A percentile compares a stretch with the other conserved stretches of the same genome.
Evolutionary conservation across 805 yeast genomes (phyloP).

Genomic region (Candida maltosa): DNA sequence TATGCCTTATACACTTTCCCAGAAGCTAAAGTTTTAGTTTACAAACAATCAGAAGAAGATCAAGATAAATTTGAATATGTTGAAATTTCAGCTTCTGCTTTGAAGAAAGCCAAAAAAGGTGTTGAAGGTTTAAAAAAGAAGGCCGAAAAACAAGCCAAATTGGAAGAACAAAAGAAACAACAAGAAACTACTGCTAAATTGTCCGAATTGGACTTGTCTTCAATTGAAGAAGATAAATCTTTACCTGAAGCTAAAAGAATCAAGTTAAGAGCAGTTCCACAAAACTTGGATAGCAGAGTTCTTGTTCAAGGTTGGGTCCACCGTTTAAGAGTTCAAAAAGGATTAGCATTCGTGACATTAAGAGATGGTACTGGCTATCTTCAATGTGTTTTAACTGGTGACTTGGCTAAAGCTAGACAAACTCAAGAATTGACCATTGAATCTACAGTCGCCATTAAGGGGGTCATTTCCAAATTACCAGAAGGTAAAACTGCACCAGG

Average conservation of each 20-base stretch:
- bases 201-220: slow-evolving; percentile 72
- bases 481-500: slow-evolving; percentile 98
- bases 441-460: slow-evolving; percentile 76
- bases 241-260: slow-evolving; percentile 66
- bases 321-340: slow-evolving; percentile 89
- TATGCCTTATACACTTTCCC: slow-evolving; percentile 62
- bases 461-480: slow-evolving; percentile 78
- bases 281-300: slow-evolving; percentile 65
- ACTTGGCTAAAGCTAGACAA: slow-evolving; percentile 84
- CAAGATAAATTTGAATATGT: slow-evolving; percentile 50
- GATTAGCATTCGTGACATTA: slow-evolving; percentile 81
- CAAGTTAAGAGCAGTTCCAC: slow-evolving; percentile 59
- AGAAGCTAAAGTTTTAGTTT: slow-evolving; percentile 56
- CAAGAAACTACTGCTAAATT: slow-evolving; percentile 68
- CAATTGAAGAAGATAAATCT: slow-evolving; percentile 67
- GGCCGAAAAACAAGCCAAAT: slow-evolving; percentile 60
- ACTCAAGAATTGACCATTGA: slow-evolving; percentile 86
- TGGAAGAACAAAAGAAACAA: slow-evolving; percentile 54
- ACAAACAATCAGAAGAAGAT: slow-evolving; percentile 54
- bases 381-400: slow-evolving; percentile 86
- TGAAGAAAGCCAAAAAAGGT: slow-evolving; percentile 95
- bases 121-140: slow-evolving; percentile 87
- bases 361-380: slow-evolving; percentile 94
- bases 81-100: slow-evolving; percentile 84
- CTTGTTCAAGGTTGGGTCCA: slow-evolving; percentile 93